Base-by-base conservation (phyloP, 257 asterid genomes). In the Catharanthus roseus region DNA sequence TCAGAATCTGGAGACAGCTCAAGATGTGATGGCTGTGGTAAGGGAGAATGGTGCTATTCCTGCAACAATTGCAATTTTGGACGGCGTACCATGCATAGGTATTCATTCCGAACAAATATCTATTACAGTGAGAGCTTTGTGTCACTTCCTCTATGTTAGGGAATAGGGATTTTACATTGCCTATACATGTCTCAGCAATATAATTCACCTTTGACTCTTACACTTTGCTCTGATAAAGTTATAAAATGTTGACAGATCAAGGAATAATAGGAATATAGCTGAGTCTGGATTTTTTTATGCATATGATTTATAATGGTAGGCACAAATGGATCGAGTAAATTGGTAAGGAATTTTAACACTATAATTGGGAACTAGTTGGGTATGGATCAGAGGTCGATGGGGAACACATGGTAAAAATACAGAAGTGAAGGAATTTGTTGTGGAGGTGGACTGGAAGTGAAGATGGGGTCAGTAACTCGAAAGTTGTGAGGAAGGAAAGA, bases 51-150 rank as follows among this genome's bases (percentile, higher is more conserved):
- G 96, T 81, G 97, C 99, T 66, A 73, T 83, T 51, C 97, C 99
- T 78, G 97, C 97, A 23, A 93, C 97, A 74, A 76, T 89, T 51
- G 97, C 96, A 77, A 93, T 93, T 82, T 83, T 93, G 79, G 87
- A 91, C 72, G 99, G 99, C 18, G 65, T 84, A 69, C 96, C 97
- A 1, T 82, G 89, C 79, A 34, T 89, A 78, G 99, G 99, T 91
- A 62, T 69, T 69, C 23, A 58, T 60, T 16, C 16, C 6, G 24
- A 16, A 31, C 34, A 13, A 19, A 10, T 47, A 9, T 68, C 63
- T 34, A 0, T 54, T 69, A n/a, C 16, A 12, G 70, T 24, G 41
- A 18, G 16, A 5, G 2, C 23, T 23, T 33, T 62, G n/a, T 23
- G 33, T 36, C 10, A 67, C 13, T 49, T 51, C 47, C 72, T 68